A percentile compares a stretch with the other conserved stretches of the same genome.
Conservation (phyloP, 345 rosid species). For the Arabidopsis arenosa region DNA sequence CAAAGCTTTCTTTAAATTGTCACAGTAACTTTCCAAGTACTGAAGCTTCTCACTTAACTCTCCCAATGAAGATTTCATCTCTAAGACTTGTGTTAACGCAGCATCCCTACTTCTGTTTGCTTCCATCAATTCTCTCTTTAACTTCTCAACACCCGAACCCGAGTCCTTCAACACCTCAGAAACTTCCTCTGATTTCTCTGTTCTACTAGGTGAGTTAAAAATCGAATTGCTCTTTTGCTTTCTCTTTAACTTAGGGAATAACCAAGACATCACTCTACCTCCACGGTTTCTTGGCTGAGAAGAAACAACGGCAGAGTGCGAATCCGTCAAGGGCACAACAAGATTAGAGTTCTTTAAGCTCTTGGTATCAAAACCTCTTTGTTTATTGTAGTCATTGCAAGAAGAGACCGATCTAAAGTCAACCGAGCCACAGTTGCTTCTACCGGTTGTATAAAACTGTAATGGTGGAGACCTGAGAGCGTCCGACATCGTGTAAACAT, state of each 20-base stretch:
- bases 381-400: slow-evolving; percentile 76
- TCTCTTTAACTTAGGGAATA: slow-evolving; percentile 78
- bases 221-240: slow-evolving; percentile 57
- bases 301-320: slow-evolving; percentile 62
- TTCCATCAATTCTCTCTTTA: slow-evolving; percentile 77
- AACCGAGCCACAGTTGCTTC: slow-evolving; percentile 59
- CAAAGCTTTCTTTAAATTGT: slow-evolving; percentile 76
- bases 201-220: slow-evolving; percentile 58
- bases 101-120: slow-evolving; percentile 80
- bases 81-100: slow-evolving; percentile 70
- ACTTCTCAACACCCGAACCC: slow-evolving; percentile 61
- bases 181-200: slow-evolving; percentile 76
- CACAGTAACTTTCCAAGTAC: slow-evolving; percentile 83
- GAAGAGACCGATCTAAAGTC: slow-evolving; percentile 73
- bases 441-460: slow-evolving; percentile 35
- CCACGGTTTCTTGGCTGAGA: slow-evolving; percentile 65
- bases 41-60: slow-evolving; percentile 80
- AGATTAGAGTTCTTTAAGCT: slow-evolving; percentile 64
- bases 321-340: slow-evolving; percentile 76
- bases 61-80: slow-evolving; percentile 79
- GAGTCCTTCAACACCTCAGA: slow-evolving; percentile 69
- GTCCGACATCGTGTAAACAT: slow-evolving; percentile 60
- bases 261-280: slow-evolving; percentile 67
- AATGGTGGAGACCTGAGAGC: slow-evolving; percentile 49
- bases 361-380: slow-evolving; percentile 52